Percentiles rank a stretch among this genome's conserved stretches.
Evolutionary conservation across 805 yeast species (phyloP).

Genomic region (Yarrowia deformans): DNA sequence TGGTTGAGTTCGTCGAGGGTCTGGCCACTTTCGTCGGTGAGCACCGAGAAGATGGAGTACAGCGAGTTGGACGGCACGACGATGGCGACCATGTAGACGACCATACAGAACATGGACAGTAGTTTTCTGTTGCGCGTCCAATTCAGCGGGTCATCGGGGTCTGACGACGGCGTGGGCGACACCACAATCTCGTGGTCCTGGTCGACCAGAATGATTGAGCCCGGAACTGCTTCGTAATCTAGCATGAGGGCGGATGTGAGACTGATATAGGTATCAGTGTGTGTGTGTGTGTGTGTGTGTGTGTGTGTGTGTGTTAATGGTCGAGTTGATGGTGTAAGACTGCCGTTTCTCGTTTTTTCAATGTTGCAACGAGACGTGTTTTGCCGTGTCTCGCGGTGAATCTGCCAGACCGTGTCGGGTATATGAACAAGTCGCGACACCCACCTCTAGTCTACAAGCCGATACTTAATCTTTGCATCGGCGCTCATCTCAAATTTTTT

Average conservation of each 20-base stretch:
- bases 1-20: slow-evolving; percentile 55
- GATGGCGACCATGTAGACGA: slow-evolving; percentile 54
- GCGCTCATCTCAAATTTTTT: slow-evolving; percentile 37
- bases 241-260: background rate
- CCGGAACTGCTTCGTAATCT: slow-evolving; percentile 43
- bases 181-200: slow-evolving; percentile 52
- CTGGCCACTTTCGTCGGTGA: slow-evolving; percentile 52
- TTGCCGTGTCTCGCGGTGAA: background rate
- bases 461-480: slow-evolving; percentile 36
- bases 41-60: slow-evolving; percentile 52
- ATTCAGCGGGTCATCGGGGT: slow-evolving; percentile 74
- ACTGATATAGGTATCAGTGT: background rate
- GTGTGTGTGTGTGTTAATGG: no score
- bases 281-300: background rate
- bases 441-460: background rate
- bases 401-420: background rate
- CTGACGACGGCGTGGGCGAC: slow-evolving; percentile 67
- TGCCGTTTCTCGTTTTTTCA: no score
- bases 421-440: slow-evolving; percentile 2
- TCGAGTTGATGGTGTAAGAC: background rate
- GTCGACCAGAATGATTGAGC: slow-evolving; percentile 44
- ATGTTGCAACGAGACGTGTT: no score
- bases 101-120: slow-evolving; percentile 53
- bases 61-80: slow-evolving; percentile 58
- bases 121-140: slow-evolving; percentile 63